Evolutionary conservation across 306 rosid genomes (phyloP), one percentile per base, ranked within the genome.

Genomic region (Leucaena leucocephala): DNA sequence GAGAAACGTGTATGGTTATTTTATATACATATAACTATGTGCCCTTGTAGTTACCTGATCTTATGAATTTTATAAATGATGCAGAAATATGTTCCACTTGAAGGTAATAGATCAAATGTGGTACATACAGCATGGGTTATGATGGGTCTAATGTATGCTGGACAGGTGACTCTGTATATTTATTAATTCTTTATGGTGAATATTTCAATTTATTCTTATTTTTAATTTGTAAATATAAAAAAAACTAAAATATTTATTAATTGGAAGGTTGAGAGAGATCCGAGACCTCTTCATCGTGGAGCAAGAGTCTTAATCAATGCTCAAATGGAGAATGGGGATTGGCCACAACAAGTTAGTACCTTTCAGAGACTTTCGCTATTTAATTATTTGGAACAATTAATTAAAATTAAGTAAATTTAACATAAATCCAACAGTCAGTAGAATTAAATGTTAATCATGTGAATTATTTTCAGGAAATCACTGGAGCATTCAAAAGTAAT

Each of bases 241-340:
- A 55, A 55, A 55, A 52, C 27, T 27, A 16, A 50, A 50, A 58
- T 0, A 21, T 58, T 22, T 1, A 21, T 58, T 6, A n/a, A n/a
- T n/a, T n/a, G n/a, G 34, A 58, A 58, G 89, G 92, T 79, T 2
- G 89, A 90, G 44, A 86, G 88, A 82, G 90, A 92, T 54, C 84
- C 82, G 3, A 68, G 55, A 27, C 93, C 97, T 69, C 90, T 92
- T 55, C 91, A 90, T 12, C 82, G 84, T 0, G 90, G 93, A 1
- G 90, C 90, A 33, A 90, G 83, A 72, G 42, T 88, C 16, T 11
- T 90, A 17, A 88, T 90, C 59, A 92, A 88, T 75, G 85, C 91
- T 36, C 95, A 92, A 9, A 19, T 86, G 39, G 90, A 87, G 80
- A 74, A 88, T 36, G 93, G 97, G 0, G 93, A 88, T 78, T 90